Base-by-base conservation (phyloP, 2,329 filamentous ascomycete species). In the Pyricularia grisea region DNA sequence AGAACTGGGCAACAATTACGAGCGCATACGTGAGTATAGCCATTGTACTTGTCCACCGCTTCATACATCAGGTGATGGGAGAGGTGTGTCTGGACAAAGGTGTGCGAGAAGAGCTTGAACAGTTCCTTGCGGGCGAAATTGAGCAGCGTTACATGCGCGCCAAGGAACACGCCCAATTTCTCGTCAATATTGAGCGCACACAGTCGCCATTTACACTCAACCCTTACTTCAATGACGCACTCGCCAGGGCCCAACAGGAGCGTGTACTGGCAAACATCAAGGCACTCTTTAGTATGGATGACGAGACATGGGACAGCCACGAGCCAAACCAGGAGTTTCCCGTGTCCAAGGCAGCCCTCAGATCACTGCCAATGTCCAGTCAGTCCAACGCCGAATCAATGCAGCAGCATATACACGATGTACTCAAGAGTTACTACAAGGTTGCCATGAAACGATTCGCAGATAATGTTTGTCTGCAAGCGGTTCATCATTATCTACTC, bases 381-480 rank as follows among this genome's bases (percentile, higher is more conserved):
- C 55, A 23, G 50, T 33, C 50, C 20, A 74, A 74, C 63, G 63
- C 66, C 1, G 69, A 73, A 17, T 70, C 72, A 20, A 63, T 67
- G 4, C 68, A 68, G 61, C 78, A 84, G 30, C 81, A 87, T 7
- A 83, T 91, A 5, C 85, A 90, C 70, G 84, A 91, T 69, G 84
- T 85, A 2, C 79, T 92, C 0, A 75, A 79, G 31, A 80, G 83
- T 0, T 91, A 88, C 75, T 91, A 92, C 78, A 81, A 85, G 30
- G 83, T 90, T 1, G 81, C 87, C 0, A 80, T 79, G 20, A 85
- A 85, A 73, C 83, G 87, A 0, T 90, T 91, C 70, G 81, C 89
- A 1, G 89, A 92, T 72, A 83, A 80, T 5, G 76, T 92, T 1
- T 87, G 81, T 33, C 31, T 30, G 64, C 67, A 70, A 23, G 65